Conservation (phyloP, 2,329 filamentous ascomycete species). For the Pestalotiopsis sp. region DNA sequence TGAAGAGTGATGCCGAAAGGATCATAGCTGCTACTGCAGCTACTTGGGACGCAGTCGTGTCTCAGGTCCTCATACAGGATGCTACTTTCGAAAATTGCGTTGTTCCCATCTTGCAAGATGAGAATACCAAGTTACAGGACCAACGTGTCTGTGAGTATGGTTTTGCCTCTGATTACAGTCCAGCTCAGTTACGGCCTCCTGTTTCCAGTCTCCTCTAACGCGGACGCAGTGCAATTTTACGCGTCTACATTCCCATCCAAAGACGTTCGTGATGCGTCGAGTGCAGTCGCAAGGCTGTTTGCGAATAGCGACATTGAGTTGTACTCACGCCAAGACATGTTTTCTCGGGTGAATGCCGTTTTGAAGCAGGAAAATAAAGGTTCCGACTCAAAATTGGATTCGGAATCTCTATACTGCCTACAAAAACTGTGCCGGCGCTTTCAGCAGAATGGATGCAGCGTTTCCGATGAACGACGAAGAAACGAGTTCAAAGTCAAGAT, state of each 20-base stretch:
- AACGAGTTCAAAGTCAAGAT: background rate
- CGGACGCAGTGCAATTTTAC: background rate
- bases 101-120: background rate
- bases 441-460: background rate
- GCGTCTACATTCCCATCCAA: background rate
- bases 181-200: background rate
- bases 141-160: background rate
- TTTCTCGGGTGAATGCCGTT: background rate
- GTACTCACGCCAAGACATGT: background rate
- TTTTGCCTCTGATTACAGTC: background rate
- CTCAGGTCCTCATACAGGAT: background rate
- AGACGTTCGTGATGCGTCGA: background rate
- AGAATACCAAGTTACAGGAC: background rate
- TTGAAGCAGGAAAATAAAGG: background rate
- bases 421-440: background rate
- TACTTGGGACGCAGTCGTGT: background rate
- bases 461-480: background rate
- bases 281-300: background rate
- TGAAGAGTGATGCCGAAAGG: background rate
- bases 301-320: background rate
- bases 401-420: background rate
- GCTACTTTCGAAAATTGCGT: background rate
- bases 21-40: background rate
- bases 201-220: background rate
- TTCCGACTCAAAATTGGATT: background rate